Conservation (phyloP, 306 rosid genomes). For the Medicago arabica region DNA sequence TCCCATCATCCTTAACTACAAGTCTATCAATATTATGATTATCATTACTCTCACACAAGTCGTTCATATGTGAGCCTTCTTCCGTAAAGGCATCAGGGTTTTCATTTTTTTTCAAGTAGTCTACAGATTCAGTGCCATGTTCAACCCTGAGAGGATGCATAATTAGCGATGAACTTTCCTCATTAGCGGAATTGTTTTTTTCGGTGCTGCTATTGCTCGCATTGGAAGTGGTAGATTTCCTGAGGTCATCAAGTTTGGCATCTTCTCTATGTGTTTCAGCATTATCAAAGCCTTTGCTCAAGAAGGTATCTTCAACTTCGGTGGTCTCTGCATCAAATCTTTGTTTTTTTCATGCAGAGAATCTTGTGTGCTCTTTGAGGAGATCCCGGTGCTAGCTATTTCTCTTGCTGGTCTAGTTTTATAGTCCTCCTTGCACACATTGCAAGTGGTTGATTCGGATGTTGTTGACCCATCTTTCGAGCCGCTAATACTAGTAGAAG, state of each 20-base stretch:
- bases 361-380: slow-evolving; percentile 50
- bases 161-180: slow-evolving; percentile 49
- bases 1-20: slow-evolving; percentile 46
- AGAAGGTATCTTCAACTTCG: slow-evolving; percentile 44
- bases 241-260: slow-evolving; percentile 46
- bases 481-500: slow-evolving; percentile 59
- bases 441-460: slow-evolving; percentile 63
- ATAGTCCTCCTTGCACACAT: slow-evolving; percentile 61
- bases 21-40: slow-evolving; percentile 13
- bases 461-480: slow-evolving; percentile 68
- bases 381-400: slow-evolving; percentile 45
- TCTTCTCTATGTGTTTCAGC: slow-evolving; percentile 43
- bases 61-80: slow-evolving; percentile 36
- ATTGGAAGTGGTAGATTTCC: slow-evolving; percentile 38
- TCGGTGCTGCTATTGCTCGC: slow-evolving; percentile 21
- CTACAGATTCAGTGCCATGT: slow-evolving; percentile 2
- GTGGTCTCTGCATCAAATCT: slow-evolving; percentile 42
- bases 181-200: slow-evolving; percentile 51
- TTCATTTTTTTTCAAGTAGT: slow-evolving; percentile 44
- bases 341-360: slow-evolving; percentile 49
- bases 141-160: slow-evolving; percentile 34
- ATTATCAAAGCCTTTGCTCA: slow-evolving; percentile 37
- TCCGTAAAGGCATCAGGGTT: slow-evolving; percentile 40
- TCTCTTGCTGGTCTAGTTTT: slow-evolving; percentile 46
- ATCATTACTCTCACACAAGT: slow-evolving; percentile 39